These are phyloP conservation scores for Saccharomycopsis capsularis DNA, from an alignment of 805 yeast species.

Conservation along the genomic window DNA sequence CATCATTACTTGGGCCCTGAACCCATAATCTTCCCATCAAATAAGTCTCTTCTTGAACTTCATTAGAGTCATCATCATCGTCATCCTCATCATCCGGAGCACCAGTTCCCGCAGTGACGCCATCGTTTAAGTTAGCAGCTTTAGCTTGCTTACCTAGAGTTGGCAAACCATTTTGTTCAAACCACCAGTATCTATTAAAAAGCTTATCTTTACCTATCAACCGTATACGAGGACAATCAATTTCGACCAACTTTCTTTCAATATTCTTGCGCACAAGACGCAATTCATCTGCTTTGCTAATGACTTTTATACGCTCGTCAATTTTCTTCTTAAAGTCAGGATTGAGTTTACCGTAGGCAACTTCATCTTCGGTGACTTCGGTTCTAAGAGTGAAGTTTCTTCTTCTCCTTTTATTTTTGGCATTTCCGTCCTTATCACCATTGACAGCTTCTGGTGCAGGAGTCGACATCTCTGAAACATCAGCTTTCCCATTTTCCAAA, in stretches of 20 bases:
- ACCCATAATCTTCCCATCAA: slow-evolving; percentile 83
- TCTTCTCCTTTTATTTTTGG: slow-evolving; percentile 26
- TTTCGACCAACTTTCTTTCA: slow-evolving; percentile 57
- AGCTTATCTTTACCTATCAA: slow-evolving; percentile 76
- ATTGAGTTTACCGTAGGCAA: slow-evolving; percentile 32
- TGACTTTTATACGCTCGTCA: slow-evolving; percentile 37
- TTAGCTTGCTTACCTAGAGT: slow-evolving; percentile 31
- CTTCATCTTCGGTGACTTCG: slow-evolving; percentile 38
- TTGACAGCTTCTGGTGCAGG: slow-evolving; percentile 14
- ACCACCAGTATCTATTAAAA: slow-evolving; percentile 92
- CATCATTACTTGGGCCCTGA: slow-evolving; percentile 74
- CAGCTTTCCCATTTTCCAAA: slow-evolving; percentile 22
- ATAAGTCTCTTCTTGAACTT: slow-evolving; percentile 47
- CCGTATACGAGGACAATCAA: slow-evolving; percentile 71
- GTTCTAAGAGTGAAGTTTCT: slow-evolving; percentile 27
- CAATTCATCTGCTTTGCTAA: slow-evolving; percentile 36
- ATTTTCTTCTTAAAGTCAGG: slow-evolving; percentile 38
- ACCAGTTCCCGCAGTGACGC: slow-evolving; percentile 28
- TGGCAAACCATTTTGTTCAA: slow-evolving; percentile 79
- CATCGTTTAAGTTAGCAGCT: slow-evolving; percentile 13
- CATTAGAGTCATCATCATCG: slow-evolving; percentile 41
- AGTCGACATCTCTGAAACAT: background rate
- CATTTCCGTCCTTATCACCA: slow-evolving; percentile 23
- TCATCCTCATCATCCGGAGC: slow-evolving; percentile 36
- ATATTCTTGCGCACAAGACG: slow-evolving; percentile 43